phyloP scores from a whole-genome alignment of 805 yeast genomes.

The Nakazawaea populi region DNA sequence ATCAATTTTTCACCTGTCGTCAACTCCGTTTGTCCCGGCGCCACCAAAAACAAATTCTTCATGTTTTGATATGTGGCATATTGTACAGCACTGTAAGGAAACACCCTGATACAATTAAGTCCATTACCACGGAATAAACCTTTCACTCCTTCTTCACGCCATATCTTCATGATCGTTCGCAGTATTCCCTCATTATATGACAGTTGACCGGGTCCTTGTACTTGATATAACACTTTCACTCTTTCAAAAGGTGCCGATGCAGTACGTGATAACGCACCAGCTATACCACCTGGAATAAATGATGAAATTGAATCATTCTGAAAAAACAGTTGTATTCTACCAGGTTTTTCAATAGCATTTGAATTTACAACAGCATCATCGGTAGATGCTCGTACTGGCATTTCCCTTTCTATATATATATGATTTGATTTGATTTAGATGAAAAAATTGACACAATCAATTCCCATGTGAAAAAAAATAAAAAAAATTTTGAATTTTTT shows the following conservation, averaged over 20 bases:
- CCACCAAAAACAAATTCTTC: constrained; percentile 33
- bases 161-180: constrained; percentile 71
- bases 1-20: constrained; percentile 54
- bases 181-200: constrained; percentile 63
- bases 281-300: constrained; percentile 67
- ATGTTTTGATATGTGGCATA: constrained; percentile 74
- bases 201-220: constrained; percentile 60
- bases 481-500: too few species aligned
- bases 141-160: constrained; percentile 84
- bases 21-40: constrained; percentile 28
- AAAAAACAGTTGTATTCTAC: background rate
- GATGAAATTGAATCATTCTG: constrained; percentile 51
- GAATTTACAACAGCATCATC: too few species aligned
- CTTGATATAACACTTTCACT: constrained; percentile 85
- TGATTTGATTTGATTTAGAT: too few species aligned
- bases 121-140: constrained; percentile 92
- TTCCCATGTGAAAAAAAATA: too few species aligned
- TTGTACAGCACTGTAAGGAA: constrained; percentile 94
- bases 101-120: constrained; percentile 79
- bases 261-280: constrained; percentile 81
- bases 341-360: too few species aligned
- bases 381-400: too few species aligned
- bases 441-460: too few species aligned
- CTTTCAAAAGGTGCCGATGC: constrained; percentile 94
- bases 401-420: too few species aligned